Base-by-base conservation (phyloP, 345 rosid species). In the Dovyalis caffra region DNA sequence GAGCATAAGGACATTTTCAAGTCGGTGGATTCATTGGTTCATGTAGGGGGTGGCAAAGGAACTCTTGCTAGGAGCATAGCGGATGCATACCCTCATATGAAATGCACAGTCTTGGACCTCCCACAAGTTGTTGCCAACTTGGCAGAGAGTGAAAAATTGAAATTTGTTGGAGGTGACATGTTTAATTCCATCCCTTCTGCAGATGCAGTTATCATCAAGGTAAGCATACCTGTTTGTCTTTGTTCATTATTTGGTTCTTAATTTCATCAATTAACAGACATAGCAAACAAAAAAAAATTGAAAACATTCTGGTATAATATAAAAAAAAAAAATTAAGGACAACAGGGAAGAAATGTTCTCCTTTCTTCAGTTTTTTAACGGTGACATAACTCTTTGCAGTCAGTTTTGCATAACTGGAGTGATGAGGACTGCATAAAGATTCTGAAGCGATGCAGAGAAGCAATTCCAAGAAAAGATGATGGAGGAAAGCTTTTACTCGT, bases 21-120 rank as follows among this genome's bases (percentile, higher is more conserved):
- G 29, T 87, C 86, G 29, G 33, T 84, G 73, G 64, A 4, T 16
- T 82, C 89, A 28, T 3, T 86, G 56, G 85, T 85, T 29, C 90
- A 88, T 58, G 90, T 85, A 3, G 88, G 88, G 1, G 90, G 89
- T 18, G 86, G 91, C 2, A 86, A 80, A 0, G 87, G 91, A 45
- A 43, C 79, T 1, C 61, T 83, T 18, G 79, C 88, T 32, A 80
- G 75, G 81, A 70, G 70, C 63, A 47, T 88, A 35, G 66, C 85
- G 25, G 70, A 81, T 58, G 77, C 69, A 9, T 80, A 67, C 25
- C 90, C 88, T 0, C 31, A 31, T 7, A 53, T 86, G 47, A 78
- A 78, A 68, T 86, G 88, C 78, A 83, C 81, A 0, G 89, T 86
- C 53, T 29, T 86, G 15, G 88, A 86, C 37, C 82, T 85, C 38